A percentile compares a stretch with the other conserved stretches of the same genome.
Conservation (phyloP, 495 filamentous ascomycete genomes). For the Aspergillus sclerotiicarbonarius region DNA sequence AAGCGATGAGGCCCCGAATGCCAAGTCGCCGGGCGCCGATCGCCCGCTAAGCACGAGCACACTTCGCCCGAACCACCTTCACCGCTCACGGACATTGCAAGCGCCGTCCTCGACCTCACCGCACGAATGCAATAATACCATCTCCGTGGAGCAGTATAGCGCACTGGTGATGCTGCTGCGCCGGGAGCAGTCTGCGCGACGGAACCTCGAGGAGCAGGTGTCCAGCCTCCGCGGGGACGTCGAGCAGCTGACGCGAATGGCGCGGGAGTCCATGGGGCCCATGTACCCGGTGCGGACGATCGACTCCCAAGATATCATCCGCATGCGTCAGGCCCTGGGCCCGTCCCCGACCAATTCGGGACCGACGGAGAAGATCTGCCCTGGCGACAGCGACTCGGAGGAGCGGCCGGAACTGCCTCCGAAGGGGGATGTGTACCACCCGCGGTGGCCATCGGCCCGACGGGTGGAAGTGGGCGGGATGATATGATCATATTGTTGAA, state of each 20-base stretch:
- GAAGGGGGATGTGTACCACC: slow-evolving; percentile 10
- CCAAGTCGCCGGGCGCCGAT: slow-evolving; percentile 15
- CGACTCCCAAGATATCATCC: slow-evolving; percentile 37
- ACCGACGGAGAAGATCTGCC: slow-evolving; percentile 9
- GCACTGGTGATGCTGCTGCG: slow-evolving; percentile 54
- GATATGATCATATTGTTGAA: slow-evolving; percentile 13
- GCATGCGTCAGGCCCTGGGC: slow-evolving; percentile 26
- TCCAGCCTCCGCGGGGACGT: slow-evolving; percentile 51
- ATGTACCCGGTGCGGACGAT: slow-evolving; percentile 38
- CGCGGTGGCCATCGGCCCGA: slow-evolving; percentile 16
- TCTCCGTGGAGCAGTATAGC: slow-evolving; percentile 58
- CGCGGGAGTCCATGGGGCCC: slow-evolving; percentile 32
- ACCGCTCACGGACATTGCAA: slow-evolving; percentile 29
- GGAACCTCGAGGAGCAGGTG: slow-evolving; percentile 53
- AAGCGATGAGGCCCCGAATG: slow-evolving; percentile 3
- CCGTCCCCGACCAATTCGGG: slow-evolving; percentile 16
- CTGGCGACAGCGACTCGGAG: slow-evolving; percentile 20
- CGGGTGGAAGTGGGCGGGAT: slow-evolving; percentile 18
- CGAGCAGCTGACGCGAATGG: slow-evolving; percentile 35
- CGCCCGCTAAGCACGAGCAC: slow-evolving; percentile 43
- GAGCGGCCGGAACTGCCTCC: slow-evolving; percentile 12
- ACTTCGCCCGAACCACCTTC: slow-evolving; percentile 34
- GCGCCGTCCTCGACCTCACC: slow-evolving; percentile 34
- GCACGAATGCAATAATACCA: slow-evolving; percentile 28
- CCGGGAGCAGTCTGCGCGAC: slow-evolving; percentile 54